Conservation (phyloP, 768 basidiomycete genomes). For the Xerocomellus intermedius region DNA sequence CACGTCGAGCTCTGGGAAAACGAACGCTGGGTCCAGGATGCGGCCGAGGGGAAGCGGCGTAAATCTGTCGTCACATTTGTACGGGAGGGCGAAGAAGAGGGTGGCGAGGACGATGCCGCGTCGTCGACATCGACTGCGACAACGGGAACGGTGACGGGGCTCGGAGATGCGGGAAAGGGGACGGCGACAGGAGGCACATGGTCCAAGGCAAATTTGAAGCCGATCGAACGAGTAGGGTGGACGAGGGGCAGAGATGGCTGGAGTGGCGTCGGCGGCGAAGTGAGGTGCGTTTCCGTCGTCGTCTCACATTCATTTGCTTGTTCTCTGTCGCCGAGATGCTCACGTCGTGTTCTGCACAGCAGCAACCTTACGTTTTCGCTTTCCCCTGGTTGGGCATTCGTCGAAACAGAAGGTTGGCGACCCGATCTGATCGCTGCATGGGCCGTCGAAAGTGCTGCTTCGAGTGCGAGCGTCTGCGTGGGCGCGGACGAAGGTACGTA, state of each 20-base stretch:
- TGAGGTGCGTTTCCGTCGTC: background rate
- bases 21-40: slow-evolving; percentile 52
- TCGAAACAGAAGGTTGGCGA: slow-evolving; percentile 77
- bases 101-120: background rate
- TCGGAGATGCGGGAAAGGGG: no score
- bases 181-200: slow-evolving; percentile 2
- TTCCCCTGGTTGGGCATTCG: slow-evolving; percentile 70
- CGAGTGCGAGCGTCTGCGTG: slow-evolving; percentile 4
- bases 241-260: slow-evolving; percentile 18
- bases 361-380: slow-evolving; percentile 81
- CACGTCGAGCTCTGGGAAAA: slow-evolving; percentile 82
- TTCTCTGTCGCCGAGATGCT: background rate
- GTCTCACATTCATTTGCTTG: background rate
- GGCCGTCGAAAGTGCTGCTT: slow-evolving; percentile 31
- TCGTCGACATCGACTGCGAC: slow-evolving; percentile 4
- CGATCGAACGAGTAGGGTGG: slow-evolving; percentile 7
- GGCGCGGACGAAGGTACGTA: slow-evolving; percentile 30
- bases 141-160: background rate
- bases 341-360: slow-evolving; percentile 38
- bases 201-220: slow-evolving; percentile 14
- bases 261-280: slow-evolving; percentile 11
- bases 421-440: slow-evolving; percentile 60
- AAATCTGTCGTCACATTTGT: slow-evolving; percentile 2
- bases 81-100: slow-evolving; percentile 13
- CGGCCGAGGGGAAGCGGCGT: slow-evolving; percentile 1